Evolutionary conservation across 495 filamentous ascomycete genomes (phyloP), one percentile per base, ranked within the genome.

Genomic region (Geoglossum glabrum): DNA sequence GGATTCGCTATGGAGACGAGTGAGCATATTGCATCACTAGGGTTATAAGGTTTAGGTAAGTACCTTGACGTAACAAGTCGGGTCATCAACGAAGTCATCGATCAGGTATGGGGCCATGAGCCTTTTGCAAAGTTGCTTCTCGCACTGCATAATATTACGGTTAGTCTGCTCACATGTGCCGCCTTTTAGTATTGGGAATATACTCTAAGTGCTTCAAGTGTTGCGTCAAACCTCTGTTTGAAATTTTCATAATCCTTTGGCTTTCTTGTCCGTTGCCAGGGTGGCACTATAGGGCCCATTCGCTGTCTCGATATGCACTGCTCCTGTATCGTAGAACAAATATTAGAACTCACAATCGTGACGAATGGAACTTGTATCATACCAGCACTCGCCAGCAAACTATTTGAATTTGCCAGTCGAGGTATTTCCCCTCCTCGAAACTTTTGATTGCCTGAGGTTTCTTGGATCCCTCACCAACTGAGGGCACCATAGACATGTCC

Each of bases 41-140:
- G 10, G 13, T 33, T 21, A 19, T 17, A 6, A 15, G 55, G 13
- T 46, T 9, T 36, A 58, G 47, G 19, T 21, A 59, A 28, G 15
- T 38, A 60, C 58, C 31, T 60, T 25, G 8, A 60, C 21, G 15
- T 60, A 52, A 9, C 30, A 33, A 25, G 15, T 28, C 31, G 58
- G 58, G 27, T 60, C 27, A 27, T 60, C 58, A 21, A 60, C 51
- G 7, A 60, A 52, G 15, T 57, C 52, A 23, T 57, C 36, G 15
- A 57, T 21, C 17, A 58, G 57, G 3, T 6, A 25, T 21, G 58
- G 19, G 38, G 58, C 57, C 26, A 60, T 33, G 8, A 60, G 27
- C 19, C 58, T 31, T 26, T 60, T 60, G 19, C 52, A 55, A 21
- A 60, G 15, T 9, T 31, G 58, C 58, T 60, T 60, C 9, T 36